Base-by-base conservation (phyloP, 2,329 filamentous ascomycete genomes). In the Ophiobolus disseminans region DNA sequence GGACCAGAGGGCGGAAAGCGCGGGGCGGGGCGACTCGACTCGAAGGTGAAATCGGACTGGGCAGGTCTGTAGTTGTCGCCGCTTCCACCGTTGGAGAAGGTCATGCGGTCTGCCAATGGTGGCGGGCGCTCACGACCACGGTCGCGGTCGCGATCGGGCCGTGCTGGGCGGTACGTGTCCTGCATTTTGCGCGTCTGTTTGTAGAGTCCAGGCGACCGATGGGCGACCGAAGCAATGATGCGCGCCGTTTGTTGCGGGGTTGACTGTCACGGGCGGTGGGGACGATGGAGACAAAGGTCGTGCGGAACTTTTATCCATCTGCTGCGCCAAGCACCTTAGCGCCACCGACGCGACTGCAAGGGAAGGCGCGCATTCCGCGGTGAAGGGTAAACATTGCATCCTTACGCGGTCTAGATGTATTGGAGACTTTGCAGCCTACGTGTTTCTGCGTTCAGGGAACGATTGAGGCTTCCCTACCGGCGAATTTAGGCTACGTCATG, bases 11-110 rank as follows among this genome's bases (percentile, higher is more conserved):
- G 65, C 17, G 65, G 62, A 34, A 73, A 74, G 17, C 57, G 60
- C 17, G 65, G 69, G 11, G 51, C 65, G 25, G 58, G 53, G 3
- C 64, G 59, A 9, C 52, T 58, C 14, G 66, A 63, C 28, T 66
- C 57, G 45, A 73, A 75, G 3, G 65, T 72, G 48, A 75, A 75
- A 5, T 72, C 63, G 23, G 54, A 39, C 14, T 60, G 53, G 23
- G 55, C 59, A 25, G 62, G 63, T 20, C 66, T 55, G 50, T 72
- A 69, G 37, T 48, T 65, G 41, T 68, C 63, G 21, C 63, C 62
- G 25, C 57, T 55, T 28, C n/a, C n/a, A n/a, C 63, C 64, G n/a
- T 14, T 32, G 30, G 10, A 2, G 26, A 70, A 71, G 3, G 66
- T 66, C 50, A 69, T 62, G 55, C 68, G 65, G 46, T 64, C 58